Evolutionary conservation across 768 basidiomycete species (phyloP), one percentile per base, ranked within the genome.

Genomic region (Kwoniella sp.): DNA sequence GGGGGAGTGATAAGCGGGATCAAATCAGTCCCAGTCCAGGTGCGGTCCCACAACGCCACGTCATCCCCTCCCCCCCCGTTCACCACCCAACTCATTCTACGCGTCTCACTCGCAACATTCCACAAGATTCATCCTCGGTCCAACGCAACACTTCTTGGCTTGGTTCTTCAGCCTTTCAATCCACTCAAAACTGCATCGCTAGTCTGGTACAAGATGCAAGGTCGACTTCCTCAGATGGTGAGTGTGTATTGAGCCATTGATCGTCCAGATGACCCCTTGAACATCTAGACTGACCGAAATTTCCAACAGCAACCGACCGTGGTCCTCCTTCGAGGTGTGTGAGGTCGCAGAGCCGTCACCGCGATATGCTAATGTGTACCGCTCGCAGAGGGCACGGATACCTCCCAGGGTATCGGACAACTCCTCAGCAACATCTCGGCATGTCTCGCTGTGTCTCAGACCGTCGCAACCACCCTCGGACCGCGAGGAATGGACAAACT

Each of bases 401-500:
- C 88, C 14, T 95, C 91, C 3, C 92, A 95, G 76, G 92, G 92
- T 69, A 89, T 85, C 58, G 83, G 84, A 3, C 91, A 96, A 74
- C 77, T 96, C 25, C 80, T 96, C 25, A 92, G 89, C 46, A 98
- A 96, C 76, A 99, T 96, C 72, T 84, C 89, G 3, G 92, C 93
- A 73, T 96, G 93, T 78, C 83, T 92, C 50, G 90, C 92, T 15
- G 86, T 99, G 62, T 77, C 92, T 40, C 83, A 89, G 71, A 96
- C 89, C 2, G 82, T 99, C 47, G 81, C 95, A 19, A 90, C 83
- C 50, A 98, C 95, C 27, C 83, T 99, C n/a, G 95, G 95, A 12
- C 95, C 95, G 7, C 80, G 95, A 54, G 95, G 95, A 58, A 98
- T 99, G 95, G 95, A 99, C 76, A 98, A 96, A 74, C 79, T 98